Evolutionary conservation across 306 rosid species (phyloP).

Genomic region (Cercis canadensis): DNA sequence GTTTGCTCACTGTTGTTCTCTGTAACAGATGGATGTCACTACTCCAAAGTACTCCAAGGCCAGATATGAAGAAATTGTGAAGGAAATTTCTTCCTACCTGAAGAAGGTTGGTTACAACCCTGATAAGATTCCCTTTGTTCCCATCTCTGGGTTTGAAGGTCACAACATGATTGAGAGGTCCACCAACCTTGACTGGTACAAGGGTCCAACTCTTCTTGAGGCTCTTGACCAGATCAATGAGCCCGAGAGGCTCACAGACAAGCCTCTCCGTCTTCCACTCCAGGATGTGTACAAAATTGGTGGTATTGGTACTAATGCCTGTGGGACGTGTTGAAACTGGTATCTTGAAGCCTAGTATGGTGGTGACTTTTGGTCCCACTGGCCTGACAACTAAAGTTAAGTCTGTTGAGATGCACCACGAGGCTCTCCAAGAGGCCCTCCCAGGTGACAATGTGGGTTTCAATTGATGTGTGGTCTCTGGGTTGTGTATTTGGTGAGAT

Average conservation of each 20-base stretch:
- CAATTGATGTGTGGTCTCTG: no score
- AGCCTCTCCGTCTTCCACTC: constrained; percentile 45
- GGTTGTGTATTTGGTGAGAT: no score
- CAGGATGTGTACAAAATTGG: constrained; percentile 49
- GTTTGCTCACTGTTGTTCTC: no score
- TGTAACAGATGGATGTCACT: constrained; percentile 56
- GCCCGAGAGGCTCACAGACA: constrained; percentile 50
- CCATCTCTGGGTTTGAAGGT: constrained; percentile 51
- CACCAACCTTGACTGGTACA: constrained; percentile 44
- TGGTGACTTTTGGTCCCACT: constrained; percentile 42
- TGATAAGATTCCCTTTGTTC: constrained; percentile 43
- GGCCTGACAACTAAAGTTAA: constrained; percentile 48
- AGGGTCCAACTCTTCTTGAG: constrained; percentile 49
- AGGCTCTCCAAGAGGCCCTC: constrained; percentile 42
- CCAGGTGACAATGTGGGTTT: constrained; percentile 54
- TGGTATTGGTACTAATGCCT: constrained; percentile 51
- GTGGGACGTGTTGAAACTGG: constrained; percentile 50
- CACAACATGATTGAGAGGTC: constrained; percentile 49
- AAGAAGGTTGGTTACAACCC: constrained; percentile 49
- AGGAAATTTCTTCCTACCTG: constrained; percentile 43
- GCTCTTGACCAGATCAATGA: constrained; percentile 40
- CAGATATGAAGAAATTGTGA: constrained; percentile 43
- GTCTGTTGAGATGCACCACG: constrained; percentile 57
- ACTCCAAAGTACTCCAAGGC: constrained; percentile 48
- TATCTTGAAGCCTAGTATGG: constrained; percentile 43